Evolutionary conservation across 805 yeast genomes (phyloP).

Genomic region (Ogataea neopini): DNA sequence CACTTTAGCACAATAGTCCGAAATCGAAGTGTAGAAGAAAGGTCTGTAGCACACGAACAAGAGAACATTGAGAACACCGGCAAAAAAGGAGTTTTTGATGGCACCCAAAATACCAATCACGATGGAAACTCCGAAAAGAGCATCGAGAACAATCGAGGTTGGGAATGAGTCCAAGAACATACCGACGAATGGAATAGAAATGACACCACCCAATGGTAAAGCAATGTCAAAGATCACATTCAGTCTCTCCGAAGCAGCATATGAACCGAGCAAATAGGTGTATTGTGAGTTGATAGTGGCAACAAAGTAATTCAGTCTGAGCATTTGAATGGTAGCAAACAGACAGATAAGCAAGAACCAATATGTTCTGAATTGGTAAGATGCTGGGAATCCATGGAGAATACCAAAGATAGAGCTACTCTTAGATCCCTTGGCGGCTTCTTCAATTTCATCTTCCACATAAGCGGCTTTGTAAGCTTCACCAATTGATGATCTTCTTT

Average conservation of each 20-base stretch:
- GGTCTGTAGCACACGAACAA: conserved; percentile 57
- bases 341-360: conserved; percentile 53
- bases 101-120: conserved; percentile 52
- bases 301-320: conserved; percentile 57
- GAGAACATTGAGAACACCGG: conserved; percentile 47
- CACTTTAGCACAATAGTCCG: conserved; percentile 62
- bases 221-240: conserved; percentile 53
- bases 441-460: conserved; percentile 49
- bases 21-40: conserved; percentile 56
- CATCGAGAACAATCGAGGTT: conserved; percentile 44
- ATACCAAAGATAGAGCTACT: conserved; percentile 52
- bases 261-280: conserved; percentile 44
- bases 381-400: conserved; percentile 52
- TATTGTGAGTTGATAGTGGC: conserved; percentile 61
- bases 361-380: conserved; percentile 49
- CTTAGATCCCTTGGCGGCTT: conserved; percentile 36
- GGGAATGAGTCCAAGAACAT: conserved; percentile 49
- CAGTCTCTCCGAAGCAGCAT: conserved; percentile 39
- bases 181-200: conserved; percentile 57
- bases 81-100: conserved; percentile 37
- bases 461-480: conserved; percentile 57
- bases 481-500: conserved; percentile 54
- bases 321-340: conserved; percentile 57
- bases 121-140: conserved; percentile 43
- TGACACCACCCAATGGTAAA: conserved; percentile 56